Conservation (phyloP, 139 green algal genomes). For the Tetradesmus lagerheimii region DNA sequence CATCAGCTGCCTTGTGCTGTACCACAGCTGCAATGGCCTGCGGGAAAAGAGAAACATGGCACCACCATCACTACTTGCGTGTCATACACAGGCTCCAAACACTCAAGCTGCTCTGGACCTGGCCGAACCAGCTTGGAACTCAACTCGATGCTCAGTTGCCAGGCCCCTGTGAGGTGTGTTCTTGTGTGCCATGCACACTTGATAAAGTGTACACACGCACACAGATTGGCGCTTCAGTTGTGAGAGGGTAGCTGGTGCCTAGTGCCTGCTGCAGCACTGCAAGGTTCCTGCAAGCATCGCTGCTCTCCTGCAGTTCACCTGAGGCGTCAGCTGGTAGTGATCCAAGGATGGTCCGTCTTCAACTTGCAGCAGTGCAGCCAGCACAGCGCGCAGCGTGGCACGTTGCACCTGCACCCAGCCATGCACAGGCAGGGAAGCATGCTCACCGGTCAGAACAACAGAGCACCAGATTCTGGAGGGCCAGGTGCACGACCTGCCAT, state of each 20-base stretch:
- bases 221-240: too few species aligned
- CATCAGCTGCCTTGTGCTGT: background rate
- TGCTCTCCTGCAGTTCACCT: conserved; percentile 6
- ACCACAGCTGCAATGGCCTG: conserved; percentile 19
- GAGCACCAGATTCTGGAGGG: too few species aligned
- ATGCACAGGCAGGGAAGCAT: background rate
- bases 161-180: too few species aligned
- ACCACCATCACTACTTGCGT: background rate
- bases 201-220: too few species aligned
- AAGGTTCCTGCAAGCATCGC: background rate
- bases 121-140: too few species aligned
- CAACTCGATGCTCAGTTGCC: too few species aligned
- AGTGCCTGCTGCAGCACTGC: background rate
- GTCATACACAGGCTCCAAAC: background rate
- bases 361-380: conserved; percentile 19
- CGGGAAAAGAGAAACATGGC: background rate
- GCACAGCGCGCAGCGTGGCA: conserved; percentile 11
- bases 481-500: background rate
- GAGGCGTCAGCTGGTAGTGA: conserved; percentile 32
- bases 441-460: too few species aligned
- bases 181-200: too few species aligned
- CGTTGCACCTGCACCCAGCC: conserved; percentile 23
- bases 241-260: too few species aligned
- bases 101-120: too few species aligned
- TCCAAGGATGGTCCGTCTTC: conserved; percentile 31